Evolutionary conservation across 768 basidiomycete genomes (phyloP).

Genomic region (Boletus edulis): DNA sequence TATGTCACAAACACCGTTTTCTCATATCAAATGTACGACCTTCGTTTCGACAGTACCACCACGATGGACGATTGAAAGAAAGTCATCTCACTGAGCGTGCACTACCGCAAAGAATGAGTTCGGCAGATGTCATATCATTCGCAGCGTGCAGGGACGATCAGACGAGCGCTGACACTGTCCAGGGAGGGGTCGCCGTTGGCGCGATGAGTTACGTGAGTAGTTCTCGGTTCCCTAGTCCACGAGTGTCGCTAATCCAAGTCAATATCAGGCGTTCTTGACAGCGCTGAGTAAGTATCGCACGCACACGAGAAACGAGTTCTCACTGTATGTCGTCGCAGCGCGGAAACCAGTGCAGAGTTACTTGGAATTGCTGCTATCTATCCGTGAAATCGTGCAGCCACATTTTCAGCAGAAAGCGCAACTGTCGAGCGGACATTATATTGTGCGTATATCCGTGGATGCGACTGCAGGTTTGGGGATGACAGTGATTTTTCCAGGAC

Average conservation of each 20-base stretch:
- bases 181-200: conserved; percentile 63
- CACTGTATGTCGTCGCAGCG: conserved; percentile 22
- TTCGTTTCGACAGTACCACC: conserved; percentile 45
- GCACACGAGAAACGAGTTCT: neutral
- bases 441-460: conserved; percentile 36
- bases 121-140: conserved; percentile 82
- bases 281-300: conserved; percentile 39
- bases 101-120: conserved; percentile 45
- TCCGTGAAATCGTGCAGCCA: conserved; percentile 58
- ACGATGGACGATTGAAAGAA: conserved; percentile 53
- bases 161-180: conserved; percentile 70
- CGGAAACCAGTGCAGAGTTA: conserved; percentile 61
- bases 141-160: conserved; percentile 70
- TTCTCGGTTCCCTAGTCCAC: neutral
- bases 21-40: neutral
- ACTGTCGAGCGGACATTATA: conserved; percentile 68
- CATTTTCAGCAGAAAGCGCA: conserved; percentile 72
- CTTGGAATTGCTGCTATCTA: conserved; percentile 53
- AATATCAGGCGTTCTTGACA: conserved; percentile 57
- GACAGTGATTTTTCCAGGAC: conserved; percentile 17
- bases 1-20: conserved; percentile 3
- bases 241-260: neutral
- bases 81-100: conserved; percentile 36
- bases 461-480: neutral
- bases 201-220: conserved; percentile 77